Conservation (phyloP, 139 green algal species). For the Chlorella sp. region DNA sequence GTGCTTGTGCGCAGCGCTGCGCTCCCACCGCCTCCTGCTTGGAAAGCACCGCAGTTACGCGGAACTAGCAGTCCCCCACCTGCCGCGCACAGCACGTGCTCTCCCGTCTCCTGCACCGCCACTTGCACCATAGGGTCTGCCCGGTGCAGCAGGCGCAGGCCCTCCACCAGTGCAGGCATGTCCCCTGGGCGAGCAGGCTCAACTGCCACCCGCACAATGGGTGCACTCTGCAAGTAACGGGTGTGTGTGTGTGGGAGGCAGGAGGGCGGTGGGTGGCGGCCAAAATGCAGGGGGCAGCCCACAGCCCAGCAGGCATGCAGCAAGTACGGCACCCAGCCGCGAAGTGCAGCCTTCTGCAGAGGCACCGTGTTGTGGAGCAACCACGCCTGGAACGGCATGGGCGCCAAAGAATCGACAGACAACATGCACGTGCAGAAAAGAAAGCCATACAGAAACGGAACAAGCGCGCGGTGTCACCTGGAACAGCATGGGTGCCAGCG, state of each 20-base stretch:
- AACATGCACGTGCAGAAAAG: too few species aligned
- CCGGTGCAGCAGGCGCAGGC: conserved; percentile 91
- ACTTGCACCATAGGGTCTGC: conserved; percentile 90
- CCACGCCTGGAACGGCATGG: neutral
- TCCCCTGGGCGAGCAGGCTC: conserved; percentile 84
- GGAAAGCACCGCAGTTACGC: too few species aligned
- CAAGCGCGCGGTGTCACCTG: conserved; percentile 49
- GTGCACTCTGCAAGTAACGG: conserved; percentile 56
- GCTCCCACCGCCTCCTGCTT: too few species aligned
- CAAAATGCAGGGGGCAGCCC: neutral
- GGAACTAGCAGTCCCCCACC: conserved; percentile 10
- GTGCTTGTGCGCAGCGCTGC: too few species aligned
- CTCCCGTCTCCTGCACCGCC: conserved; percentile 69
- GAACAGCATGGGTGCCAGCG: conserved; percentile 92
- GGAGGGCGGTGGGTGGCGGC: neutral
- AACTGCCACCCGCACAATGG: conserved; percentile 95
- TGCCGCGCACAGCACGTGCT: conserved; percentile 90
- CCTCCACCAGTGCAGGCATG: conserved; percentile 79
- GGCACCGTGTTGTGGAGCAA: neutral
- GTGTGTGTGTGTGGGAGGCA: neutral
- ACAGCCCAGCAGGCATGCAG: too few species aligned
- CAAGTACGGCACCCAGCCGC: too few species aligned
- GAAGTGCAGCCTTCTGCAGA: neutral
- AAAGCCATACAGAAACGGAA: neutral
- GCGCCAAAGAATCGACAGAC: too few species aligned